Evolutionary conservation across 2,329 filamentous ascomycete genomes (phyloP).

Genomic region (Zalaria sp.): DNA sequence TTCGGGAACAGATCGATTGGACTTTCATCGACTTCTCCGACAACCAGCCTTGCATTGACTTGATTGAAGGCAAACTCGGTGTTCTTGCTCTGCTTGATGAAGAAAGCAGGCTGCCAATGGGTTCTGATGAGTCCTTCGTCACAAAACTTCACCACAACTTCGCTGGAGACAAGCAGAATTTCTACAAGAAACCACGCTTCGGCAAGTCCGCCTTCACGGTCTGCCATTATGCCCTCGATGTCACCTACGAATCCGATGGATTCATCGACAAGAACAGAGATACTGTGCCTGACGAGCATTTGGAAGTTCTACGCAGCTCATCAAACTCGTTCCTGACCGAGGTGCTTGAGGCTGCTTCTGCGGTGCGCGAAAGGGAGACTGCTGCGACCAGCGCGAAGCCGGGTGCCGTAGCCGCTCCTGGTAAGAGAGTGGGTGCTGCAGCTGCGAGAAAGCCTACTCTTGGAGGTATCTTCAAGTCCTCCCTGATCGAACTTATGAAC

Average conservation of each 20-base stretch:
- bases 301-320: conserved; percentile 78
- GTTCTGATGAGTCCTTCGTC: conserved; percentile 91
- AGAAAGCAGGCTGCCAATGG: conserved; percentile 92
- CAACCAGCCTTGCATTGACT: conserved; percentile 96
- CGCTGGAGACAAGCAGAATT: conserved; percentile 76
- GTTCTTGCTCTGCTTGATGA: conserved; percentile 87
- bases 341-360: conserved; percentile 72
- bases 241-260: conserved; percentile 96
- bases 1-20: conserved; percentile 95
- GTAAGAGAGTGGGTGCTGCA: conserved; percentile 78
- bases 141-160: conserved; percentile 94
- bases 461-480: conserved; percentile 97
- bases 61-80: conserved; percentile 94
- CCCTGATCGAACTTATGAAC: conserved; percentile 91
- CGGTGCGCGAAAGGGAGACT: conserved; percentile 79
- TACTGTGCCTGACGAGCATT: conserved; percentile 94
- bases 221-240: conserved; percentile 94
- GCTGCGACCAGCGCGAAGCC: conserved; percentile 50
- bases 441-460: conserved; percentile 94
- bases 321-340: conserved; percentile 73
- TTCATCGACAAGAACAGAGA: conserved; percentile 99
- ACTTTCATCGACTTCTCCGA: conserved; percentile 99
- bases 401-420: conserved; percentile 43
- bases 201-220: conserved; percentile 96
- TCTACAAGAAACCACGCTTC: conserved; percentile 97